These are phyloP conservation scores for Moniliella sp. DNA, from an alignment of 1,284 basidiomycete species.

Conservation along the genomic window DNA sequence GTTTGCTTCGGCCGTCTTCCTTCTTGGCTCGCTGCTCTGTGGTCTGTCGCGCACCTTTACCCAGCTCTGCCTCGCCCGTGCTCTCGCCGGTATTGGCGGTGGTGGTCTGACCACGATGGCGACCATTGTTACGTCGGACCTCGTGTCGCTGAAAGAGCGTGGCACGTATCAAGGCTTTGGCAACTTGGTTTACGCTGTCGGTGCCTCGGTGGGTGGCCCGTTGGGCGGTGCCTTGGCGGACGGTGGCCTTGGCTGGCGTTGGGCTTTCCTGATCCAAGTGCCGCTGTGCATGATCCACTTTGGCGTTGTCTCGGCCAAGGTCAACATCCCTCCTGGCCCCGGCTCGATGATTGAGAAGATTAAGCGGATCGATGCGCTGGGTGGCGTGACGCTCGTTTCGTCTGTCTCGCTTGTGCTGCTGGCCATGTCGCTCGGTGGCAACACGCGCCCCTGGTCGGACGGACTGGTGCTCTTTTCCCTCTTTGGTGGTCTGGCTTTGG, in stretches of 20 bases:
- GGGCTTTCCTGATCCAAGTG: slow-evolving; percentile 32
- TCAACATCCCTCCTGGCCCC: slow-evolving; percentile 34
- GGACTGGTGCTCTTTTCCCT: slow-evolving; percentile 17
- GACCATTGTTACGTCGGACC: slow-evolving; percentile 36
- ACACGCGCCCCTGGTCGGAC: slow-evolving; percentile 23
- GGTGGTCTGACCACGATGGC: slow-evolving; percentile 37
- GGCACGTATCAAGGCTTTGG: slow-evolving; percentile 36
- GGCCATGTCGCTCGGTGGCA: slow-evolving; percentile 31
- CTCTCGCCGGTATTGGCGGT: slow-evolving; percentile 37
- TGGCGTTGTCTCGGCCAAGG: slow-evolving; percentile 32
- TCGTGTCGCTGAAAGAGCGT: slow-evolving; percentile 35
- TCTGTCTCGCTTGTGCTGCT: slow-evolving; percentile 31
- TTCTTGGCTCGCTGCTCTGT: slow-evolving; percentile 24
- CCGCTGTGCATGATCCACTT: slow-evolving; percentile 34
- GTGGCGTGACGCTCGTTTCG: slow-evolving; percentile 32
- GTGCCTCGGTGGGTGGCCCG: slow-evolving; percentile 31
- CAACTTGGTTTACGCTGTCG: slow-evolving; percentile 30
- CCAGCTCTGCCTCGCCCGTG: slow-evolving; percentile 31
- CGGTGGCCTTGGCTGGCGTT: slow-evolving; percentile 21
- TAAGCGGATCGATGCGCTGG: slow-evolving; percentile 35
- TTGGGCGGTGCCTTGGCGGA: slow-evolving; percentile 23
- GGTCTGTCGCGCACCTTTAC: slow-evolving; percentile 24
- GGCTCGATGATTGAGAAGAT: slow-evolving; percentile 34
- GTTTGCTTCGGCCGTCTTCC: slow-evolving; percentile 25
- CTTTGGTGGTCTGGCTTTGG: slow-evolving; percentile 39